Percentiles rank a stretch among this genome's conserved stretches.
Evolutionary conservation across 306 rosid species (phyloP).

Genomic region (Cicer cuneatum): DNA sequence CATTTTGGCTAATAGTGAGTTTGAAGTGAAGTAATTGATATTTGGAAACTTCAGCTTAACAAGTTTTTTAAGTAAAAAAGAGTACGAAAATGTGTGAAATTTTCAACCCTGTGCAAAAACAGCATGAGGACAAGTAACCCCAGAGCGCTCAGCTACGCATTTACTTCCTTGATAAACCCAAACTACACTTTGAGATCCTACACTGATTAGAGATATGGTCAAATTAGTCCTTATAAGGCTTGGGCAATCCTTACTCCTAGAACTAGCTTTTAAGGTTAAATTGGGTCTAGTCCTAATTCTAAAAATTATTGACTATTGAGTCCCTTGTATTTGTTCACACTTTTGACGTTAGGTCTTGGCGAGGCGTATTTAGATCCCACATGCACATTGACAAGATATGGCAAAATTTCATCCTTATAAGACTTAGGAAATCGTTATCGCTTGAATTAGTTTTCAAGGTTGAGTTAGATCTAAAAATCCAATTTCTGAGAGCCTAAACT

Average conservation of each 20-base stretch:
- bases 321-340: background rate
- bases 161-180: constrained; percentile 3
- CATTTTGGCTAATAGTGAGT: background rate
- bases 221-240: background rate
- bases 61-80: background rate
- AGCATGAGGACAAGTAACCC: background rate
- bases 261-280: background rate
- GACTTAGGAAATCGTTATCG: background rate
- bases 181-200: constrained; percentile 3
- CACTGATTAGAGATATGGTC: background rate
- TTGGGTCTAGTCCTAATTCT: background rate
- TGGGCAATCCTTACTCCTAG: background rate
- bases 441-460: background rate
- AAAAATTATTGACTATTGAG: background rate
- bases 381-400: background rate
- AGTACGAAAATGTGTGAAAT: background rate
- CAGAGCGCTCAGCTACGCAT: background rate
- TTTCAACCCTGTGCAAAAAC: background rate
- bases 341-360: background rate
- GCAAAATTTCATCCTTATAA: background rate
- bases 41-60: background rate
- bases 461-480: constrained; percentile 2
- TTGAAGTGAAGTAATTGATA: constrained; percentile 12
- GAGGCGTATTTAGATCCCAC: background rate
- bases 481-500: background rate